Percentiles rank a stretch among this genome's conserved stretches.
Conservation (phyloP, 2,329 filamentous ascomycete genomes). For the Fusarium subglutinans region DNA sequence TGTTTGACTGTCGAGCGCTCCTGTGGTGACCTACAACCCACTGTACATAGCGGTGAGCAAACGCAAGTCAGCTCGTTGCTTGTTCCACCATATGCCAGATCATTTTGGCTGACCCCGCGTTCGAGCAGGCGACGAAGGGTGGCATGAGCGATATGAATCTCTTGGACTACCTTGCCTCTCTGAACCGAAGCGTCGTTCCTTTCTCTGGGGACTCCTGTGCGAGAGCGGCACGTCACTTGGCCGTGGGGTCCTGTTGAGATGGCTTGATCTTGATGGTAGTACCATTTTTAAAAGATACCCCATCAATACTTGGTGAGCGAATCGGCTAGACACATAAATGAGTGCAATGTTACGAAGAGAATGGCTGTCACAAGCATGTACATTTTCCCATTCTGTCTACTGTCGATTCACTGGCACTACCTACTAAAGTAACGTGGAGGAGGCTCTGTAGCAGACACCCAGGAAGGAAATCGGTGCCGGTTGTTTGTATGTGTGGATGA, state of each 20-base stretch:
- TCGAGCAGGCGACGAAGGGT: not conserved
- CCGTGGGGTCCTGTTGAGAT: conserved; percentile 29
- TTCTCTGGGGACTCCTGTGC: conserved; percentile 37
- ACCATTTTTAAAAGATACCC: conserved; percentile 1
- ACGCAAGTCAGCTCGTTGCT: conserved; percentile 8
- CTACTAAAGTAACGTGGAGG: conserved; percentile 12
- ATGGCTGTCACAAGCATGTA: conserved; percentile 12
- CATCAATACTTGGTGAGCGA: not conserved
- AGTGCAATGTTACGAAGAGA: not conserved
- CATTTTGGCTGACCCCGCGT: conserved; percentile 2
- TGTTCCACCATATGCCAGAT: not conserved
- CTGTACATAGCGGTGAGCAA: conserved; percentile 23
- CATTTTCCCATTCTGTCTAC: not conserved
- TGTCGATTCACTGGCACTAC: conserved; percentile 16
- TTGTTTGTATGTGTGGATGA: conserved; percentile 13
- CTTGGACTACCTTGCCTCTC: not conserved
- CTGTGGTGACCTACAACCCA: not conserved
- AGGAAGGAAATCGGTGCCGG: conserved; percentile 7
- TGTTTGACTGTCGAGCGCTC: not conserved
- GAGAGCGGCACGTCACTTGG: conserved; percentile 39
- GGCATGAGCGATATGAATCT: not conserved
- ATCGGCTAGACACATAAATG: too few species aligned
- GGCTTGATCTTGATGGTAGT: not conserved
- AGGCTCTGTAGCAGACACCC: conserved; percentile 11
- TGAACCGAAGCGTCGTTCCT: conserved; percentile 16